Percentiles rank a stretch among this genome's conserved stretches.
Evolutionary conservation across 148 eudicot species (phyloP).

Genomic region (Camellia lanceoleosa): DNA sequence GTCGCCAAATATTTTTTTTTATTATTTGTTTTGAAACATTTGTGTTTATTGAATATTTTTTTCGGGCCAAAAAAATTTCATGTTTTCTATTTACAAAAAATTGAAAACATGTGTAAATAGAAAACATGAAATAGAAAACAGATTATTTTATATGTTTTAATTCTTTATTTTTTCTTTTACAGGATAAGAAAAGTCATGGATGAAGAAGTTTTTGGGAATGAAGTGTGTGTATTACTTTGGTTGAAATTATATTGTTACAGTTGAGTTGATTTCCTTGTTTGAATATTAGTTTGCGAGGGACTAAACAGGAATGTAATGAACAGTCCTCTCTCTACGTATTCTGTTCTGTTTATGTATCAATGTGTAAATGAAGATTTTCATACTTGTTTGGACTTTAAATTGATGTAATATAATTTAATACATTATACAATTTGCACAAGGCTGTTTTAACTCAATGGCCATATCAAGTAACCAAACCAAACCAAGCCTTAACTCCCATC

Average conservation of each 20-base stretch:
- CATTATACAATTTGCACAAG: not conserved
- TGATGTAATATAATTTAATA: not conserved
- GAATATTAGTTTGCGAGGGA: not conserved
- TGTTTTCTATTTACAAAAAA: no score
- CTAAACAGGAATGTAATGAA: conserved; percentile 6
- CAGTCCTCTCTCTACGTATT: not conserved
- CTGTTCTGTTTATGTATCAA: not conserved
- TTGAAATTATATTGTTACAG: not conserved
- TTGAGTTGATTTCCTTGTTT: conserved; percentile 7
- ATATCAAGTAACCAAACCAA: not conserved
- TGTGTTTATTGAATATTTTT: no score
- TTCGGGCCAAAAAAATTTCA: no score
- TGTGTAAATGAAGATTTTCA: conserved; percentile 13
- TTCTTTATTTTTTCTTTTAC: not conserved
- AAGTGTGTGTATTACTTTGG: not conserved
- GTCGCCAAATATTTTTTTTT: no score
- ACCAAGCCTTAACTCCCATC: no score
- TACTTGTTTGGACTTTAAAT: not conserved
- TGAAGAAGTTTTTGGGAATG: not conserved
- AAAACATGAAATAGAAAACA: not conserved
- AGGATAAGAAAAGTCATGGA: conserved; percentile 25
- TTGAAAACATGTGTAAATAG: no score
- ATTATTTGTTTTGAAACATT: no score
- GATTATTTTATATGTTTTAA: not conserved
- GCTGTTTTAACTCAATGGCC: not conserved